Evolutionary conservation across 2,329 filamentous ascomycete genomes (phyloP).

Genomic region (Botrytis paeoniae): DNA sequence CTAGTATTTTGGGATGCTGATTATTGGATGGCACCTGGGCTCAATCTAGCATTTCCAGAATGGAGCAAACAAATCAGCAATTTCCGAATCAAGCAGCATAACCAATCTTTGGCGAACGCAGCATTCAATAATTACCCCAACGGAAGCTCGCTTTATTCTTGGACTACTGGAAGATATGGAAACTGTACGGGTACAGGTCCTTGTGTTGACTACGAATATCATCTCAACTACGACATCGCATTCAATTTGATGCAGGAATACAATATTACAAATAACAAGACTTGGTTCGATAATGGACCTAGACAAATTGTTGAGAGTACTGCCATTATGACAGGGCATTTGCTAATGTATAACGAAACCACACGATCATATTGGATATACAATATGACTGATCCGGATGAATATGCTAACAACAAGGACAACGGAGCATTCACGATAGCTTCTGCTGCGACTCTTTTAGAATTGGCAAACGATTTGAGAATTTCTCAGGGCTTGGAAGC

Average conservation of each 20-base stretch:
- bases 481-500: slow-evolving; percentile 27
- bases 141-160: slow-evolving; percentile 61
- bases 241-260: slow-evolving; percentile 42
- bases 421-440: slow-evolving; percentile 65
- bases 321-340: slow-evolving; percentile 58
- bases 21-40: slow-evolving; percentile 49
- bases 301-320: slow-evolving; percentile 64
- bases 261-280: slow-evolving; percentile 38
- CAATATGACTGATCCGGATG: slow-evolving; percentile 67
- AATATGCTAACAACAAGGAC: slow-evolving; percentile 43
- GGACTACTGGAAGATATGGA: slow-evolving; percentile 64
- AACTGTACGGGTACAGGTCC: slow-evolving; percentile 63
- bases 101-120: slow-evolving; percentile 59
- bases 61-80: slow-evolving; percentile 61
- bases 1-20: slow-evolving; percentile 44
- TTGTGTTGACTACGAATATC: slow-evolving; percentile 71
- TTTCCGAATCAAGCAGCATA: slow-evolving; percentile 57
- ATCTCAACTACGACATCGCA: slow-evolving; percentile 67
- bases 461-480: slow-evolving; percentile 43
- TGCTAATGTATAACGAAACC: slow-evolving; percentile 58
- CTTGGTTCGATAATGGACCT: slow-evolving; percentile 43
- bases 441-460: slow-evolving; percentile 43
- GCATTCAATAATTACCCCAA: slow-evolving; percentile 57
- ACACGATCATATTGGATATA: slow-evolving; percentile 47
- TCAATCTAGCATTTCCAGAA: slow-evolving; percentile 61